These are phyloP conservation scores for Penicillium frequentans DNA, from an alignment of 2,329 filamentous ascomycete genomes.

Conservation along the genomic window DNA sequence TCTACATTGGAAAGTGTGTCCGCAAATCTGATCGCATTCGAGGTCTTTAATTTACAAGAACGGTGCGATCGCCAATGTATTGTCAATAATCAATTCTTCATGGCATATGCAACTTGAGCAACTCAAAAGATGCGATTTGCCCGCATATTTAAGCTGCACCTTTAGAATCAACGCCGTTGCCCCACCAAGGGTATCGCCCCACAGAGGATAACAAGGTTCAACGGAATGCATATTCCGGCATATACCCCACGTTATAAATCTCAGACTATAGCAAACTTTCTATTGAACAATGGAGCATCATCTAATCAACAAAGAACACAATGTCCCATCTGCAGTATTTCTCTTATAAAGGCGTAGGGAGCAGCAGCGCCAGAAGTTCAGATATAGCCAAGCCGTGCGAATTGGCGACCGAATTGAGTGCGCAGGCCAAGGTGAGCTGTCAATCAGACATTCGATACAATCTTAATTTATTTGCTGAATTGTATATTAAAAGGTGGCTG, in stretches of 20 bases:
- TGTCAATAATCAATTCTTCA: too few species aligned
- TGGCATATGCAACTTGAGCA: too few species aligned
- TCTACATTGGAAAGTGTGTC: too few species aligned
- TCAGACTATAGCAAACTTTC: not conserved
- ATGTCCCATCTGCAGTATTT: constrained; percentile 44
- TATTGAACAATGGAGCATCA: not conserved
- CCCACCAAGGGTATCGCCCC: not conserved
- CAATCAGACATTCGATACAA: too few species aligned
- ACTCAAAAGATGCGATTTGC: too few species aligned
- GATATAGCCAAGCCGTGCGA: constrained; percentile 52
- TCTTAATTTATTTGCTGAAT: not conserved
- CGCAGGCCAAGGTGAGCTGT: constrained; percentile 25
- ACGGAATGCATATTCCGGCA: not conserved
- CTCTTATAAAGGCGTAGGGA: constrained; percentile 43
- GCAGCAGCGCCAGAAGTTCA: constrained; percentile 30
- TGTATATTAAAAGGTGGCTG: constrained; percentile 34
- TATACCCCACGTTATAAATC: not conserved
- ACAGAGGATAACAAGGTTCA: not conserved
- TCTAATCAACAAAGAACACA: not conserved
- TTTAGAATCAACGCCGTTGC: not conserved
- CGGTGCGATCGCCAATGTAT: too few species aligned
- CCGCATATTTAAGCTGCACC: too few species aligned
- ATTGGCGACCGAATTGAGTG: constrained; percentile 51
- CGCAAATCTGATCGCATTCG: too few species aligned
- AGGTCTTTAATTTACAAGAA: too few species aligned